Conservation (phyloP, 371 early-diverging fungal species). For the Batkoa obscura region DNA sequence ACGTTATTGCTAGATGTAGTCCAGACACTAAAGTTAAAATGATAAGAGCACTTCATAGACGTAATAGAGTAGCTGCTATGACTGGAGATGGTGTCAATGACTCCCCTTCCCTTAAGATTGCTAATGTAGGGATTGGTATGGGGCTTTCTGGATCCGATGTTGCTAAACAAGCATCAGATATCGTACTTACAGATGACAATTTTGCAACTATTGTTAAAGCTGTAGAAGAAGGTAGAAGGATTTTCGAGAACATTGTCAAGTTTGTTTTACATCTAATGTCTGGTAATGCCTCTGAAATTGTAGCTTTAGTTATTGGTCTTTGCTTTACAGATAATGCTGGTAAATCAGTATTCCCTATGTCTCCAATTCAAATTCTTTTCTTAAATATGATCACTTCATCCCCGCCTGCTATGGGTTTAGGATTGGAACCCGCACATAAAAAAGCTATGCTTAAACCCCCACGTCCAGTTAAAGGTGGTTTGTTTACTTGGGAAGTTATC, state of each 20-base stretch:
- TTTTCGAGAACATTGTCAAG: slow-evolving; percentile 80
- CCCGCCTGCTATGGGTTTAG: slow-evolving; percentile 70
- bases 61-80: slow-evolving; percentile 45
- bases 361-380: slow-evolving; percentile 69
- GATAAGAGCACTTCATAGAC: slow-evolving; percentile 81
- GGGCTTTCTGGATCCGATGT: slow-evolving; percentile 80
- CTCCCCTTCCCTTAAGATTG: slow-evolving; percentile 72
- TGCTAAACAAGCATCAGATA: slow-evolving; percentile 80
- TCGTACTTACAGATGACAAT: slow-evolving; percentile 73
- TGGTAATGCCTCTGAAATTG: slow-evolving; percentile 25
- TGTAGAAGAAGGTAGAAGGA: slow-evolving; percentile 64
- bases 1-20: slow-evolving; percentile 78
- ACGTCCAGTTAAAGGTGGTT: slow-evolving; percentile 36
- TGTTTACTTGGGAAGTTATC: slow-evolving; percentile 41
- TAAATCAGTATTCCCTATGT: slow-evolving; percentile 48
- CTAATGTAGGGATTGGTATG: slow-evolving; percentile 88
- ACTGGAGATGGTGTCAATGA: slow-evolving; percentile 91
- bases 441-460: slow-evolving; percentile 71
- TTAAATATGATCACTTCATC: slow-evolving; percentile 60
- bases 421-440: slow-evolving; percentile 61
- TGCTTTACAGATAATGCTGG: slow-evolving; percentile 36
- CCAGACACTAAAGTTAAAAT: slow-evolving; percentile 96
- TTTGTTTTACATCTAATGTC: slow-evolving; percentile 63
- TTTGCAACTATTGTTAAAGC: slow-evolving; percentile 71
- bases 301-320: slow-evolving; percentile 44